Conservation (phyloP, 352 stramenopile genomes). For the Globisporangium canariense region DNA sequence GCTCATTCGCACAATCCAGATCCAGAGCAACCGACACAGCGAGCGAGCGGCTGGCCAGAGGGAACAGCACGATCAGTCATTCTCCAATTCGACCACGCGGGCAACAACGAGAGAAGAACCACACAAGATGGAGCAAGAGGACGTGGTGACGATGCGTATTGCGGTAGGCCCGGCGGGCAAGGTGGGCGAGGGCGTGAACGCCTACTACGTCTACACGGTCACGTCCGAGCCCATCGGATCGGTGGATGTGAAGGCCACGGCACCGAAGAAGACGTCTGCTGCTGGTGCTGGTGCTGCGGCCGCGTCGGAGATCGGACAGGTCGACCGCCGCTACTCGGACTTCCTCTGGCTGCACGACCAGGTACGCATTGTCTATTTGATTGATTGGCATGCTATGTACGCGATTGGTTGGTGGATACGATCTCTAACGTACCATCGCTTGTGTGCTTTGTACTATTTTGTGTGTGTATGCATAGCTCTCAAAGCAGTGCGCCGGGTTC, state of each 20-base stretch:
- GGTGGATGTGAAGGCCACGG: not conserved
- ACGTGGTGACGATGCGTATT: constrained; percentile 33
- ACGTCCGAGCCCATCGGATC: constrained; percentile 43
- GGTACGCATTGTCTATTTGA: constrained; percentile 11
- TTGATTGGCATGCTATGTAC: no score
- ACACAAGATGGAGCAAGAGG: constrained; percentile 13
- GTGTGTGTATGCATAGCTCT: constrained; percentile 19
- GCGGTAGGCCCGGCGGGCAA: constrained; percentile 67
- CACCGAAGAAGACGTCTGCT: not conserved
- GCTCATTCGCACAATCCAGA: not conserved
- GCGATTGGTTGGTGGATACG: not conserved
- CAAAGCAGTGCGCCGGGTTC: constrained; percentile 74
- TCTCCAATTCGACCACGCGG: not conserved
- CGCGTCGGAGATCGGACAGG: constrained; percentile 20
- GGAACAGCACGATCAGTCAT: constrained; percentile 1
- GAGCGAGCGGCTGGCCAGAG: not conserved
- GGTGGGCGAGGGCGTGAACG: constrained; percentile 81
- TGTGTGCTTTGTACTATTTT: not conserved
- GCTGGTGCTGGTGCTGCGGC: constrained; percentile 1
- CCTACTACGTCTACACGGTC: constrained; percentile 81
- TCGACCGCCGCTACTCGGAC: constrained; percentile 85
- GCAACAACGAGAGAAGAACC: not conserved
- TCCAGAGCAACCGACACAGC: not conserved
- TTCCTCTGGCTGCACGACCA: constrained; percentile 83
- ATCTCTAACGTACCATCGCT: not conserved